phyloP scores from a whole-genome alignment of 2,329 filamentous ascomycete species.

The Penicillium sp. region DNA sequence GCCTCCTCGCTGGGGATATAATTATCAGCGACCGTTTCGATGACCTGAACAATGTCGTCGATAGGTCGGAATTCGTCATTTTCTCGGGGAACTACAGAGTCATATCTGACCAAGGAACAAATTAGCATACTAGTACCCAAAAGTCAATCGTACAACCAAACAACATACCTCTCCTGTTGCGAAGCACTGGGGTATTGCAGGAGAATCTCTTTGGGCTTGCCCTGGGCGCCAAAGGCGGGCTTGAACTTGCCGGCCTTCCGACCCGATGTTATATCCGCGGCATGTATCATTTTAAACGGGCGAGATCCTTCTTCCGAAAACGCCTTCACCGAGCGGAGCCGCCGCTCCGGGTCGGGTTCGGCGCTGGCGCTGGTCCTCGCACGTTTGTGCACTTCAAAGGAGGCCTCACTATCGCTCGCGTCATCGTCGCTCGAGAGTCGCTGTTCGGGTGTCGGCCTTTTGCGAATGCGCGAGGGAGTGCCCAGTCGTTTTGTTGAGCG shows the following conservation, averaged over 20 bases:
- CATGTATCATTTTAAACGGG: conserved; percentile 48
- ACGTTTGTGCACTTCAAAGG: conserved; percentile 45
- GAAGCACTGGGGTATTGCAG: conserved; percentile 81
- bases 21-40: conserved; percentile 67
- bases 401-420: conserved; percentile 42
- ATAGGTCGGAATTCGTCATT: conserved; percentile 68
- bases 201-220: conserved; percentile 54
- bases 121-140: conserved; percentile 5
- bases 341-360: conserved; percentile 46
- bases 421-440: conserved; percentile 43
- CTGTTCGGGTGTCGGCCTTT: conserved; percentile 40
- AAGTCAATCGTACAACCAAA: neutral
- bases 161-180: conserved; percentile 61
- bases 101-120: conserved; percentile 52
- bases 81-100: conserved; percentile 75
- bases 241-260: conserved; percentile 50
- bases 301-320: conserved; percentile 42
- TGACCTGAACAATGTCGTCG: conserved; percentile 68
- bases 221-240: conserved; percentile 49
- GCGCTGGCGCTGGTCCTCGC: conserved; percentile 40
- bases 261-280: conserved; percentile 47
- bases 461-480: conserved; percentile 34
- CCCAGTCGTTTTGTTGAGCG: conserved; percentile 31
- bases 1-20: conserved; percentile 73
- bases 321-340: conserved; percentile 46